phyloP scores from a whole-genome alignment of 768 basidiomycete genomes.

The Mycena epipterygia region DNA sequence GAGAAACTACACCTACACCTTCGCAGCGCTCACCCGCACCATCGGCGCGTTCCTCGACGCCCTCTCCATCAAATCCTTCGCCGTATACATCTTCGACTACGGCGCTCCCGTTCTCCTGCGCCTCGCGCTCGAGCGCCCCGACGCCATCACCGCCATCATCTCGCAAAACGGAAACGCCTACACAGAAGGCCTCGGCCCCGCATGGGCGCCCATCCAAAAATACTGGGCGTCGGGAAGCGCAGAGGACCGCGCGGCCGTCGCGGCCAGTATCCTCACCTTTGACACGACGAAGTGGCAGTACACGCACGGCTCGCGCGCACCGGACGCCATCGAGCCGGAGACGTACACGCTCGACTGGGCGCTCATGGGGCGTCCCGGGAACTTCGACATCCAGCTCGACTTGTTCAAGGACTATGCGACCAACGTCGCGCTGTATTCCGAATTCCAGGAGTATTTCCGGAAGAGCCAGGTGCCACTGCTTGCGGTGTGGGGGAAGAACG shows the following conservation, averaged over 20 bases:
- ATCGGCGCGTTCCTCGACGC: conserved; percentile 57
- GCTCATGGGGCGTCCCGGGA: conserved; percentile 53
- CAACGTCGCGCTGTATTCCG: conserved; percentile 59
- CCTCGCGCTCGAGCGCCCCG: conserved; percentile 57
- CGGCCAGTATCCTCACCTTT: conserved; percentile 38
- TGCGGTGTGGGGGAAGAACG: conserved; percentile 64
- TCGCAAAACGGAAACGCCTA: conserved; percentile 66
- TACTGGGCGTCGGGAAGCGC: conserved; percentile 49
- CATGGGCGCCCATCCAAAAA: conserved; percentile 51
- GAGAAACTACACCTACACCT: conserved; percentile 55
- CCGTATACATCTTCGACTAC: conserved; percentile 65
- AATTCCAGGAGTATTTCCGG: conserved; percentile 59
- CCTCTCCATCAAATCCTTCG: conserved; percentile 54
- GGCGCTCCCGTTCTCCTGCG: conserved; percentile 56
- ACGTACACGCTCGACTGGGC: conserved; percentile 59
- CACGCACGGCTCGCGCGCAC: conserved; percentile 50
- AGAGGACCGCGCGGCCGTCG: conserved; percentile 44
- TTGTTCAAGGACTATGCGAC: conserved; percentile 54
- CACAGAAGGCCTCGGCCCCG: conserved; percentile 57
- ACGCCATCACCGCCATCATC: conserved; percentile 58
- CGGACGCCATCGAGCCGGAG: conserved; percentile 52
- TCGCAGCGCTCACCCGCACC: conserved; percentile 56
- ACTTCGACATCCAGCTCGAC: conserved; percentile 58
- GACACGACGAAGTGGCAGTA: conserved; percentile 56
- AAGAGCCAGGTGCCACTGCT: conserved; percentile 55